Evolutionary conservation across 2,329 filamentous ascomycete genomes (phyloP).

Genomic region (Beauveria rudraprayagi): DNA sequence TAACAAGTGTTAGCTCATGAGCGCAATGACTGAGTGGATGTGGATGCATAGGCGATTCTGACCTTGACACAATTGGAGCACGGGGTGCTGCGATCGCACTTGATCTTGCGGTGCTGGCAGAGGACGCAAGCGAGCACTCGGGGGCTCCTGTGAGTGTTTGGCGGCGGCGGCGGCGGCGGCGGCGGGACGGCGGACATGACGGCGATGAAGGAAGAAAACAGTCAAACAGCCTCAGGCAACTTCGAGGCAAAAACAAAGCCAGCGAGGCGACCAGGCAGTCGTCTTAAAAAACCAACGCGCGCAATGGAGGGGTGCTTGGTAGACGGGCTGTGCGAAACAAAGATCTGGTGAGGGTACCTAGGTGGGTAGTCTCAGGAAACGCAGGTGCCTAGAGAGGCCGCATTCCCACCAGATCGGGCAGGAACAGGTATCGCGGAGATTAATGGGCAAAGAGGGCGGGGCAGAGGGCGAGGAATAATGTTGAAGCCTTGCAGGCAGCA

Average conservation of each 20-base stretch:
- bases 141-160: constrained; percentile 28
- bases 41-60: constrained; percentile 1
- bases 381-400: constrained; percentile 1
- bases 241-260: background rate
- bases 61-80: constrained; percentile 56
- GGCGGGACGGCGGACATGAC: constrained; percentile 6
- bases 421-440: constrained; percentile 2
- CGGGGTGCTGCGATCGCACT: constrained; percentile 51
- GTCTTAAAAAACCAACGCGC: background rate
- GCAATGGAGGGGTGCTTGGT: constrained; percentile 5
- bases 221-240: background rate
- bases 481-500: constrained; percentile 11
- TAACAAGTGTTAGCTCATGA: constrained; percentile 11
- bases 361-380: background rate
- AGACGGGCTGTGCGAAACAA: background rate
- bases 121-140: constrained; percentile 47
- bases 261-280: background rate
- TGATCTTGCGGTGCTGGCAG: constrained; percentile 55
- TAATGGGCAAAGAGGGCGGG: background rate
- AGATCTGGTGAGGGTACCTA: background rate
- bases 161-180: constrained; percentile 1
- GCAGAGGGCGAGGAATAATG: background rate
- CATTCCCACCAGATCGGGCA: constrained; percentile 7
- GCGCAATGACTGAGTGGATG: too few relatives aligned
- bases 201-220: background rate